phyloP scores from a whole-genome alignment of 2,329 filamentous ascomycete species.

The Monosporascus ibericus region DNA sequence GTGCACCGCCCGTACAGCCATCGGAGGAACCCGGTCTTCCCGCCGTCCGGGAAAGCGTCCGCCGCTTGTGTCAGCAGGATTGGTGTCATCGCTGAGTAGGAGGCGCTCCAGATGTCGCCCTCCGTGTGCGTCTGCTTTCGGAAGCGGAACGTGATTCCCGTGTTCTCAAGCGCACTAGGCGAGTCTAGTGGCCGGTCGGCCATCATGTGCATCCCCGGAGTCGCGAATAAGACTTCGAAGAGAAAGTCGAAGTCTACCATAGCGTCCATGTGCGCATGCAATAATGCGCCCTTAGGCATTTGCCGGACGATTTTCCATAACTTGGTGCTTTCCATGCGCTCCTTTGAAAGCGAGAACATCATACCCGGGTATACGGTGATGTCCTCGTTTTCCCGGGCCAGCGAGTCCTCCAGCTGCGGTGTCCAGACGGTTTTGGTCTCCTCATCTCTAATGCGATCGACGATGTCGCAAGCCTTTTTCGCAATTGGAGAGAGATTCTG shows the following conservation, averaged over 20 bases:
- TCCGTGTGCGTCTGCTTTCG: slow-evolving; percentile 38
- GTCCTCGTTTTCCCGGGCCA: slow-evolving; percentile 54
- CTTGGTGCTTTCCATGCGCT: slow-evolving; percentile 77
- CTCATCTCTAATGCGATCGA: slow-evolving; percentile 69
- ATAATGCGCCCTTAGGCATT: slow-evolving; percentile 83
- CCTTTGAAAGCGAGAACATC: slow-evolving; percentile 85
- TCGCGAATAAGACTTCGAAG: slow-evolving; percentile 63
- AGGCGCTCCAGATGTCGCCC: slow-evolving; percentile 56
- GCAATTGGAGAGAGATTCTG: slow-evolving; percentile 74
- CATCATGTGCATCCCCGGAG: slow-evolving; percentile 69
- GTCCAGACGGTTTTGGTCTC: slow-evolving; percentile 77
- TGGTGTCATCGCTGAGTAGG: slow-evolving; percentile 54
- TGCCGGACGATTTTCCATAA: slow-evolving; percentile 78
- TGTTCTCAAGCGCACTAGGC: slow-evolving; percentile 45
- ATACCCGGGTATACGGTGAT: slow-evolving; percentile 76
- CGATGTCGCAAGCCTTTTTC: slow-evolving; percentile 69
- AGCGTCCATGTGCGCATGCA: slow-evolving; percentile 86
- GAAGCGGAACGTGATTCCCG: slow-evolving; percentile 57
- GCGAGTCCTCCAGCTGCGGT: slow-evolving; percentile 60
- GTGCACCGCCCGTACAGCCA: slow-evolving; percentile 73
- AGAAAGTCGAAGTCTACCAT: slow-evolving; percentile 86
- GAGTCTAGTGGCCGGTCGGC: slow-evolving; percentile 50
- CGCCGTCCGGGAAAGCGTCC: slow-evolving; percentile 67
- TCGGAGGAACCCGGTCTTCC: slow-evolving; percentile 62
- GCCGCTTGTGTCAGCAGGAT: slow-evolving; percentile 59